These are phyloP conservation scores for Lactifluus volemus DNA, from an alignment of 768 basidiomycete genomes.

Conservation along the genomic window DNA sequence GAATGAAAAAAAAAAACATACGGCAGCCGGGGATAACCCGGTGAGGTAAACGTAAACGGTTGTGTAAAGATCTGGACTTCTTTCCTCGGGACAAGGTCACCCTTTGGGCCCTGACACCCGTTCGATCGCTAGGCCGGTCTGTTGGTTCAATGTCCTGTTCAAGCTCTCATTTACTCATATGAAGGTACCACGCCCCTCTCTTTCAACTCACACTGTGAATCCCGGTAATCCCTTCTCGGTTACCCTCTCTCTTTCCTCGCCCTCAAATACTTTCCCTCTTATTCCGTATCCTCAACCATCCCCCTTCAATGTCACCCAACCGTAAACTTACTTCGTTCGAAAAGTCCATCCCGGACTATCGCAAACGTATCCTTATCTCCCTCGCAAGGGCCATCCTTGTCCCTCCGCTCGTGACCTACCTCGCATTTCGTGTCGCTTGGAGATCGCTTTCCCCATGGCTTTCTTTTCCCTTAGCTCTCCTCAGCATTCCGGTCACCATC, in stretches of 20 bases:
- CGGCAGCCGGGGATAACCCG: background rate
- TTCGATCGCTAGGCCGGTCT: background rate
- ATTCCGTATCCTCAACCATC: background rate
- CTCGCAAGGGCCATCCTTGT: constrained; percentile 5
- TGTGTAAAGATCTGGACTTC: background rate
- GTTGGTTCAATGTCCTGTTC: constrained; percentile 30
- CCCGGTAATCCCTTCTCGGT: background rate
- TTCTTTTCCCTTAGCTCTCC: background rate
- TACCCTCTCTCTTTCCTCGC: background rate
- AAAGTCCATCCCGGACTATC: constrained; percentile 17
- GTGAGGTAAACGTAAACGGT: background rate
- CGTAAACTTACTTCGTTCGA: constrained; percentile 13
- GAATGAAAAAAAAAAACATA: background rate
- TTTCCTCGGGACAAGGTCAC: background rate
- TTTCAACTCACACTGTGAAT: background rate
- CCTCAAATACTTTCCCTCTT: background rate
- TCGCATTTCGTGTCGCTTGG: background rate
- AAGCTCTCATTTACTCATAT: constrained; percentile 38
- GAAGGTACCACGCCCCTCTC: background rate
- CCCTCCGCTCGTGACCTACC: constrained; percentile 10
- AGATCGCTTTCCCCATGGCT: background rate
- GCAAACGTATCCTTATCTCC: constrained; percentile 17
- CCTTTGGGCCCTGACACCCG: background rate
- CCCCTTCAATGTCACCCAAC: constrained; percentile 5
- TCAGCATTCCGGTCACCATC: constrained; percentile 6